A percentile compares a stretch with the other conserved stretches of the same genome.
Conservation (phyloP, 495 filamentous ascomycete species). For the Rhypophila decipiens region DNA sequence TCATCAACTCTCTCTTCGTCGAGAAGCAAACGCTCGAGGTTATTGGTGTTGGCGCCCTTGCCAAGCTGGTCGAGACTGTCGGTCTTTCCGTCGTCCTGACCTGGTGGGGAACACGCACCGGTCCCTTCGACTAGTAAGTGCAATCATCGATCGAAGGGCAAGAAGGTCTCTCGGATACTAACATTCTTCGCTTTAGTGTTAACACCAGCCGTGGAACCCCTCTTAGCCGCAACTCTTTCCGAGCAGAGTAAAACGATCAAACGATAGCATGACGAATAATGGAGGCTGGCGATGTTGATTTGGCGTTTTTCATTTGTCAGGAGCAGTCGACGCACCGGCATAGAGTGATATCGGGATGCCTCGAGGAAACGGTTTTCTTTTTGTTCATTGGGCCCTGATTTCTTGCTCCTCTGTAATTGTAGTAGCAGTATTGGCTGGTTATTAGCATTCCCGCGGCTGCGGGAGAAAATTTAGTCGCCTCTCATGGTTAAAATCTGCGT, state of each 20-base stretch:
- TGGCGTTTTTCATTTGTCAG: not conserved
- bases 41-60: constrained; percentile 74
- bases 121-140: constrained; percentile 60
- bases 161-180: not conserved
- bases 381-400: constrained; percentile 2
- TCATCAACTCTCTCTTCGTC: constrained; percentile 77
- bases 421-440: not conserved
- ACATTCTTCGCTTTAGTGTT: constrained; percentile 6
- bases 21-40: constrained; percentile 90
- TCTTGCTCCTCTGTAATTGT: constrained; percentile 1
- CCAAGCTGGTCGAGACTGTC: constrained; percentile 86
- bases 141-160: not conserved
- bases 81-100: constrained; percentile 87
- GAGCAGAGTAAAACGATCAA: constrained; percentile 14
- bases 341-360: constrained; percentile 2
- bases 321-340: not conserved
- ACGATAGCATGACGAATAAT: not conserved
- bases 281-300: constrained; percentile 3
- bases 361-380: not conserved
- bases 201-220: constrained; percentile 9
- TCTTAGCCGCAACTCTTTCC: constrained; percentile 16
- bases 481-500: too few species aligned
- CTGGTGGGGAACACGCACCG: constrained; percentile 94
- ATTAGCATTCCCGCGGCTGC: not conserved
- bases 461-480: too few species aligned